Evolutionary conservation across 306 rosid genomes (phyloP).

Genomic region (Cicer bijugum): DNA sequence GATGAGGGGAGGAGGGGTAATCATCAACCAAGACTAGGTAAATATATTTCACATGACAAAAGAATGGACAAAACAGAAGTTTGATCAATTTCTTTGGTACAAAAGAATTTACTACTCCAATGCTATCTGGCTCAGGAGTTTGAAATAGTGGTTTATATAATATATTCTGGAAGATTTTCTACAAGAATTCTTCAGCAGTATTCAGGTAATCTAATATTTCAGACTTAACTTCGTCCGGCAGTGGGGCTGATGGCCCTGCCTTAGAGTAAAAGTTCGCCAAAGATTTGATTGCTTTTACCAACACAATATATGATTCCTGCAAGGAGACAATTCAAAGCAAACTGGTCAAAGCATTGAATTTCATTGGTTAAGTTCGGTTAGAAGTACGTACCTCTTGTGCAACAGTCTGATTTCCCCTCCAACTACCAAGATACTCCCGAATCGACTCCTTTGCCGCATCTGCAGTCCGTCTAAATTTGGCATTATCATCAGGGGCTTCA

Average conservation of each 20-base stretch:
- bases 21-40: background rate
- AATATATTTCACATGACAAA: background rate
- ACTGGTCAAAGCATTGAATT: constrained; percentile 20
- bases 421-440: constrained; percentile 75
- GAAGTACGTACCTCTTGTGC: constrained; percentile 66
- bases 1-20: too few relatives aligned
- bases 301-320: constrained; percentile 77
- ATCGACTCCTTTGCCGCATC: constrained; percentile 91
- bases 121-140: constrained; percentile 8
- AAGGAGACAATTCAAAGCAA: constrained; percentile 39
- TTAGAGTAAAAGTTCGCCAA: constrained; percentile 82
- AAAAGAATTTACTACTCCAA: constrained; percentile 19
- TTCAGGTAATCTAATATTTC: constrained; percentile 70
- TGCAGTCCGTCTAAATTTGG: constrained; percentile 89
- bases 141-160: constrained; percentile 1
- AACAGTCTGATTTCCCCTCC: constrained; percentile 76
- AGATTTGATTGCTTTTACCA: constrained; percentile 85
- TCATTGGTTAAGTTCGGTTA: constrained; percentile 27
- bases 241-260: constrained; percentile 86
- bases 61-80: constrained; percentile 1
- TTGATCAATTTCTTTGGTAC: constrained; percentile 7
- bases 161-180: constrained; percentile 25
- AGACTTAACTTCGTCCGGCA: constrained; percentile 72
- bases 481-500: constrained; percentile 63
- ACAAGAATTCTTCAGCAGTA: constrained; percentile 70